phyloP scores from a whole-genome alignment of 2,329 filamentous ascomycete genomes.

The Byssochlamys sp. region DNA sequence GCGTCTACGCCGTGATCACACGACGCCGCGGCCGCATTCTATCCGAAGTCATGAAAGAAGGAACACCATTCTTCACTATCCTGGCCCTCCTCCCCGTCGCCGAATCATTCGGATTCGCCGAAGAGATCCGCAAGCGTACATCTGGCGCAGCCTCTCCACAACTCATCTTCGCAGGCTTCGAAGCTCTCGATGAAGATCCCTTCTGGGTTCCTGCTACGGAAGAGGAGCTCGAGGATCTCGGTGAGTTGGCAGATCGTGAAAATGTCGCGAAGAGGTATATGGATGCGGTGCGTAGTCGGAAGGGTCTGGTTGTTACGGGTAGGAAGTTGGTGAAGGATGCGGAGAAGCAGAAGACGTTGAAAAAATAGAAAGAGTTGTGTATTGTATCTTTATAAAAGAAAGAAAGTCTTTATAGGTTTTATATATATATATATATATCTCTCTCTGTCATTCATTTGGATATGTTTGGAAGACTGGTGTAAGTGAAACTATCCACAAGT shows the following conservation, averaged over 20 bases:
- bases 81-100: conserved; percentile 78
- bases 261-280: conserved; percentile 96
- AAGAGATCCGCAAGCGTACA: conserved; percentile 92
- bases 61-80: conserved; percentile 93
- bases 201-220: conserved; percentile 97
- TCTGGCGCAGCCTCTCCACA: conserved; percentile 85
- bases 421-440: not conserved
- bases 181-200: conserved; percentile 87
- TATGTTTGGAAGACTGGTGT: not conserved
- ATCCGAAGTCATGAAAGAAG: conserved; percentile 84
- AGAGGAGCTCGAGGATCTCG: conserved; percentile 90
- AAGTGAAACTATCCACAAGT: not conserved
- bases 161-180: conserved; percentile 84
- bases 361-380: conserved; percentile 33
- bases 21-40: conserved; percentile 81
- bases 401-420: too few relatives aligned
- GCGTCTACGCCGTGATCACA: conserved; percentile 96
- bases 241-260: conserved; percentile 84
- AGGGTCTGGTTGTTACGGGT: conserved; percentile 77
- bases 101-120: conserved; percentile 88
- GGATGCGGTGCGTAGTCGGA: conserved; percentile 74
- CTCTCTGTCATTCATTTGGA: not conserved
- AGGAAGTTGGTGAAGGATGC: conserved; percentile 67
- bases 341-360: conserved; percentile 78
- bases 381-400: not conserved